Base-by-base conservation (phyloP, 2,329 filamentous ascomycete species). In the Samsoniella hepiali region DNA sequence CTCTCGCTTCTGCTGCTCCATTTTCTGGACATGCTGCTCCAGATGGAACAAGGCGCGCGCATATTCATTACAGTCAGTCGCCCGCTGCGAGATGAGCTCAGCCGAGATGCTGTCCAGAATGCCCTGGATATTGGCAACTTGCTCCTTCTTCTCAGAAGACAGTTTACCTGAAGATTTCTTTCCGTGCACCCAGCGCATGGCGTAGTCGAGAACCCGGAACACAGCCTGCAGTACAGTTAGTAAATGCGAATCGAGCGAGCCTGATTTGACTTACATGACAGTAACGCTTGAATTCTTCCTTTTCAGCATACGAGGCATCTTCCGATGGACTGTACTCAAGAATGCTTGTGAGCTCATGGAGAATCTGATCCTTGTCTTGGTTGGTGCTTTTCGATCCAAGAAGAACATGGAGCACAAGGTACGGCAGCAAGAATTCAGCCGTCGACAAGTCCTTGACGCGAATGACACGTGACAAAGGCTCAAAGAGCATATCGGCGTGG, bases 41-140 rank as follows among this genome's bases (percentile, higher is more conserved):
- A 96, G 91, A 72, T 98, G 91, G 72, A 97, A 97, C 22, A 99
- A 80, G 1, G 96, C 95, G 58, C 95, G 87, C 8, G 95, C 89
- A 72, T 94, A 98, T 9, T 96, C 95, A 65, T 91, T 91, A 76
- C 94, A 98, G 71, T 97, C 91, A n/a, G 97, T 86, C 10, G 95
- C 93, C 68, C 94, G 86, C 67, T 87, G 85, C 7, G 95, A 93
- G 27, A 87, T 81, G 27, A 97, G 76, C 57, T 97, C 84, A 0
- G 84, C 81, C 62, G 96, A 91, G 4, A 98, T 90, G 10, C 83
- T 77, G 62, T 81, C 77, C 22, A 90, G 73, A 15, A 83, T 76
- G 8, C 69, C 80, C 74, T 79, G 82, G 63, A 83, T 84, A 69
- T 73, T 81, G 64, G 74, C 74, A 68, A 81, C 75, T 29, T 79